Base-by-base conservation (phyloP, 306 rosid genomes). In the Vigna trinervia region DNA sequence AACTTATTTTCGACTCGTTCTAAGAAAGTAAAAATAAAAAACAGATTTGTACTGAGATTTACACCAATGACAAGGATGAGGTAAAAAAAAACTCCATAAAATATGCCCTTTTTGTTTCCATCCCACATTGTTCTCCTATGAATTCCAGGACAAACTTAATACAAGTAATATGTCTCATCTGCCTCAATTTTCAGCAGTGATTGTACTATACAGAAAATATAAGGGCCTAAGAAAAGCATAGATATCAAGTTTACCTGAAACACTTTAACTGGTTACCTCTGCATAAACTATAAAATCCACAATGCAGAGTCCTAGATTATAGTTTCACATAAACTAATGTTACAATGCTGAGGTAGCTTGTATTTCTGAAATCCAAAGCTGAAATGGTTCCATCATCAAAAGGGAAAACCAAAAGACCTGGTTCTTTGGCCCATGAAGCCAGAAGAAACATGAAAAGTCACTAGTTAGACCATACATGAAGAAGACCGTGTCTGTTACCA, bases 401-500 rank as follows among this genome's bases (percentile, higher is more conserved):
- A 60, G 58, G 23, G 1, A 30, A 69, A 71, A 48, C 51, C 77
- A 45, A 3, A 59, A 23, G 51, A 41, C 4, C 50, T 8, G 36
- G 69, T 76, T 76, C 47, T 81, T 58, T 58, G 50, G 45, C 5
- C 14, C 32, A 20, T 19, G 66, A 43, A 63, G 28, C 74, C 51
- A 64, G 65, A 67, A 61, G 73, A 70, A 38, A 75, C 66, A 69
- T 4, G 45, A 32, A 60, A 54, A 43, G 12, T 63, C 71, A 56
- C 84, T 76, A 93, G 91, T 93, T 93, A 36, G 97, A 91, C 98
- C 98, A 93, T 75, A 93, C 98, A 77, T 93, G 98, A 82, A 93
- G 87, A 53, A 91, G 84, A 77, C 98, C 98, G 8, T 87, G 89
- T 79, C 90, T 86, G 71, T 89, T 93, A 75, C 98, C 98, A 0